Conservation (phyloP, 495 filamentous ascomycete species). For the Collariella sp. region DNA sequence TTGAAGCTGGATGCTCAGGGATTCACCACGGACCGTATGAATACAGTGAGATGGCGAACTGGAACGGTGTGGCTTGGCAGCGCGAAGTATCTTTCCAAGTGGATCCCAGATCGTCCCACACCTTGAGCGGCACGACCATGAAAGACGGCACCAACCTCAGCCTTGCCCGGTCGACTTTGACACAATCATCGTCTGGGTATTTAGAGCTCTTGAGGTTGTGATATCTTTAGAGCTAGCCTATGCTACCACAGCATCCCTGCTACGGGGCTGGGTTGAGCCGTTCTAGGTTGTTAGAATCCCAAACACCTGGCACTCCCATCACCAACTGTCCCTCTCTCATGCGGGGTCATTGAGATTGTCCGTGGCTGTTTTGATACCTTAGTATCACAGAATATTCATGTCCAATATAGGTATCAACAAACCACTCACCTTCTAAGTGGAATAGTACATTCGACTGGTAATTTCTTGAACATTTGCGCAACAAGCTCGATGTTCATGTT, state of each 20-base stretch:
- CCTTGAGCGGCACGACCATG: too few species aligned
- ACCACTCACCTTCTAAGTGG: conserved; percentile 76
- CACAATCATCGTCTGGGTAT: neutral
- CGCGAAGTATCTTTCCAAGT: too few species aligned
- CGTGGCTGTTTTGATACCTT: conserved; percentile 49
- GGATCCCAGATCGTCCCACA: too few species aligned
- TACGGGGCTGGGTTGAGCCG: too few species aligned
- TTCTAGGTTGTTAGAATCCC: too few species aligned
- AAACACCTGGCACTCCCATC: too few species aligned
- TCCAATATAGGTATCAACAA: neutral
- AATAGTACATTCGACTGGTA: conserved; percentile 97
- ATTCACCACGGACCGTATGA: neutral
- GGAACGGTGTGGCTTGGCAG: neutral
- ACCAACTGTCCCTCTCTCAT: neutral
- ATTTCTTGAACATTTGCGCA: conserved; percentile 99
- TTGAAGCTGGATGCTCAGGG: neutral
- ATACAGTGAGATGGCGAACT: neutral
- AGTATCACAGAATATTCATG: neutral
- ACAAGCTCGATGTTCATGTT: conserved; percentile 98
- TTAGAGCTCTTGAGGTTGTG: neutral
- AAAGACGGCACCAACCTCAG: too few species aligned
- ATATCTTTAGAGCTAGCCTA: too few species aligned
- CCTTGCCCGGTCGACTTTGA: too few species aligned
- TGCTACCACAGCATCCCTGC: too few species aligned
- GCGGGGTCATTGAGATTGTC: conserved; percentile 73